A percentile compares a stretch with the other conserved stretches of the same genome.
phyloP scores from a whole-genome alignment of 2,329 filamentous ascomycete genomes.

The Paramyrothecium roridum region DNA sequence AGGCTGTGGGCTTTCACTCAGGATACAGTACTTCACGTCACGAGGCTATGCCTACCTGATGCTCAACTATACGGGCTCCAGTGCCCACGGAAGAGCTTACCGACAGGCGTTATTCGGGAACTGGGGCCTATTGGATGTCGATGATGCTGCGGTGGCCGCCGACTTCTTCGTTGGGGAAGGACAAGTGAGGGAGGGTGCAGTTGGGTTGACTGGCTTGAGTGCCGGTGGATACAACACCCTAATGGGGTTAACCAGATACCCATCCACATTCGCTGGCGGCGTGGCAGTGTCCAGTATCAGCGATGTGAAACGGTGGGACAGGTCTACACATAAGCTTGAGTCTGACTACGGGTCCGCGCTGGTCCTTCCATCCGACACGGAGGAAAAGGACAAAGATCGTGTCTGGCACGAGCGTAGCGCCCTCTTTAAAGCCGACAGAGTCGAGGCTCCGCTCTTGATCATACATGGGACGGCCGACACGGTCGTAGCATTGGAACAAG shows the following conservation, averaged over 20 bases:
- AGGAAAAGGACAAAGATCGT: constrained; percentile 32
- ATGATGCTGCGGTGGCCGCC: constrained; percentile 46
- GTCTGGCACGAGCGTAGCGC: constrained; percentile 46
- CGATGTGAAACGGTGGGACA: constrained; percentile 41
- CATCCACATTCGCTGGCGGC: constrained; percentile 44
- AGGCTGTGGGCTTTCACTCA: constrained; percentile 38
- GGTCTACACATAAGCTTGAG: constrained; percentile 55
- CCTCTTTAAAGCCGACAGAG: constrained; percentile 42
- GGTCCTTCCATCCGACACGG: constrained; percentile 30
- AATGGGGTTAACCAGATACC: constrained; percentile 42
- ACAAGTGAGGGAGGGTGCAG: constrained; percentile 29
- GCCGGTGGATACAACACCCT: constrained; percentile 54
- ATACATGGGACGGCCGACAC: constrained; percentile 53
- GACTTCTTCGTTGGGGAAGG: constrained; percentile 33
- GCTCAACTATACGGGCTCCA: constrained; percentile 52
- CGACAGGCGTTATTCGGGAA: constrained; percentile 43
- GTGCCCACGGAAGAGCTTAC: constrained; percentile 47
- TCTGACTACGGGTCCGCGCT: constrained; percentile 46
- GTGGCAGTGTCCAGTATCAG: constrained; percentile 49
- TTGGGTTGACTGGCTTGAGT: constrained; percentile 48
- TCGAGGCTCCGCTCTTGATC: constrained; percentile 49
- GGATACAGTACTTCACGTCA: constrained; percentile 50
- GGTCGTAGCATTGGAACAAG: constrained; percentile 57
- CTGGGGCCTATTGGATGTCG: constrained; percentile 49
- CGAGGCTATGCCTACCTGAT: constrained; percentile 49